Conservation (phyloP, 2,329 filamentous ascomycete genomes). For the Sporothrix variecibatus region DNA sequence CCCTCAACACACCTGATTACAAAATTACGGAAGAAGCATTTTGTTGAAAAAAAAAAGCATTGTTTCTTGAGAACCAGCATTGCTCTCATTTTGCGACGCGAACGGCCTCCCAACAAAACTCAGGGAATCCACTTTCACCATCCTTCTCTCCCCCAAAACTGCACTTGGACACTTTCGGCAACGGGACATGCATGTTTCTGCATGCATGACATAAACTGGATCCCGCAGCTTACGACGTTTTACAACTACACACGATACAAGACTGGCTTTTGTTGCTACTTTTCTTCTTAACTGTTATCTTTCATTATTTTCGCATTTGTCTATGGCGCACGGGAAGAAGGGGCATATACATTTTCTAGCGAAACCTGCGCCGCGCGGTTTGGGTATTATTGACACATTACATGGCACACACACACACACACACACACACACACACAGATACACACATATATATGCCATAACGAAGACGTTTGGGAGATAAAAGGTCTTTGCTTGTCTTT, state of each 20-base stretch:
- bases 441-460: conserved; percentile 10
- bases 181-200: background rate
- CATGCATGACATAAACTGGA: conserved; percentile 4
- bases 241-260: background rate
- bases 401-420: conserved; percentile 12
- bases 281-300: background rate
- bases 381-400: background rate
- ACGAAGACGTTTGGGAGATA: background rate
- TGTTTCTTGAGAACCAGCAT: background rate
- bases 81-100: background rate
- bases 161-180: conserved; percentile 9
- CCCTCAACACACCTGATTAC: conserved; percentile 1
- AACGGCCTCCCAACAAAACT: conserved; percentile 3
- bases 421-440: background rate
- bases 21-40: background rate
- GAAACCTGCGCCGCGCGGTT: background rate
- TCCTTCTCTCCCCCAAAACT: conserved; percentile 4
- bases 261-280: background rate
- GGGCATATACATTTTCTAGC: background rate
- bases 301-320: background rate
- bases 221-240: background rate
- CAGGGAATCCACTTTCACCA: background rate
- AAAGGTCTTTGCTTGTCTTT: background rate
- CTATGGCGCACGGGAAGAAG: background rate
- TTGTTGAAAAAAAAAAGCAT: background rate